Evolutionary conservation across 306 rosid genomes (phyloP), one percentile per base, ranked within the genome.

Genomic region (Cicer cuneatum): DNA sequence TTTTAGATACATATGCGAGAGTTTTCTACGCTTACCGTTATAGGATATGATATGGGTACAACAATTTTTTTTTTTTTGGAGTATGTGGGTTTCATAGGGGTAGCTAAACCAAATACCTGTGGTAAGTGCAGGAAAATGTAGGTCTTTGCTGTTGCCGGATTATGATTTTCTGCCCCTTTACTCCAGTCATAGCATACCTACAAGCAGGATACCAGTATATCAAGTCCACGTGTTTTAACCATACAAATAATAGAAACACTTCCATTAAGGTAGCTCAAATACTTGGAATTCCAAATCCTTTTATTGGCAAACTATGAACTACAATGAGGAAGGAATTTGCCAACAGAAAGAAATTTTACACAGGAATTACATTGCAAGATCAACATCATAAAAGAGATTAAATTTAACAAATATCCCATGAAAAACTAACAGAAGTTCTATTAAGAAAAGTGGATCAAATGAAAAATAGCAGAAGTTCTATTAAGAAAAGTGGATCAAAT

Each of bases 171-270:
- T 39, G 99, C 99, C n/a, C 99, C 99, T 84, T 94, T 94, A 76
- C 99, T 86, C 99, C 97, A 94, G 80, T 94, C 99, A 53, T 94
- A 92, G 84, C 99, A 94, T 47, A 84, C 89, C 99, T 94, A 53
- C 45, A 80, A 33, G 78, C 56, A 65, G 15, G 39, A 80, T 11
- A 66, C 53, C 51, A 46, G 60, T n/a, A 33, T 13, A 80, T 74
- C 61, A 69, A 41, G 15, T 59, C 41, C 13, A 58, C 42, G 12
- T 45, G 35, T 48, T 66, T 57, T 29, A 73, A 56, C 42, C 10
- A 12, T 48, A 48, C 24, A 58, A 7, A 58, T 68, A 57, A 77
- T 12, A 57, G 4, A 68, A 59, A 45, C n/a, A 18, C 63, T 47
- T 58, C 49, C 21, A 46, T 24, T 56, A 40, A 42, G 38, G 40